A percentile compares a stretch with the other conserved stretches of the same genome.
Evolutionary conservation across 768 basidiomycete genomes (phyloP).

Genomic region (Amanita rubescens): DNA sequence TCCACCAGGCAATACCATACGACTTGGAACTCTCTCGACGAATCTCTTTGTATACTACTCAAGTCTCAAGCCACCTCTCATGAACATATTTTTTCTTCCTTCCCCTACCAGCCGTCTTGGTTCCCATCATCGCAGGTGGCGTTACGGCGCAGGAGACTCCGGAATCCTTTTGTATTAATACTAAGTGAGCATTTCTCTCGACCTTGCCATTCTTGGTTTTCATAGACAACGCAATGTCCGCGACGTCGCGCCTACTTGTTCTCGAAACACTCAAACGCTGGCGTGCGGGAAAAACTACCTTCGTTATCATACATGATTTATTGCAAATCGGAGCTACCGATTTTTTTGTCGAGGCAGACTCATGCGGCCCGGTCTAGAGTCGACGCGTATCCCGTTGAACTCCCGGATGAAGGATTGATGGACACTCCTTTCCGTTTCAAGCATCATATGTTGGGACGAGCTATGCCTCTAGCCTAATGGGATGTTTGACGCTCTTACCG

Average conservation of each 20-base stretch:
- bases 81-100: constrained; percentile 46
- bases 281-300: constrained; percentile 75
- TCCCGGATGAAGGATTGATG: constrained; percentile 30
- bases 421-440: constrained; percentile 23
- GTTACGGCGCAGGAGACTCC: constrained; percentile 76
- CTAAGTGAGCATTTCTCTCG: constrained; percentile 57
- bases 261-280: constrained; percentile 63
- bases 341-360: no score
- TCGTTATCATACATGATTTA: constrained; percentile 95
- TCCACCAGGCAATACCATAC: constrained; percentile 7
- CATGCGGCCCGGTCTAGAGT: no score
- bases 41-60: constrained; percentile 15
- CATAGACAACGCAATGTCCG: constrained; percentile 74
- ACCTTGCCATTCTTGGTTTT: constrained; percentile 26
- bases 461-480: constrained; percentile 61
- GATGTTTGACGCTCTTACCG: constrained; percentile 79
- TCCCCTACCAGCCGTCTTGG: constrained; percentile 56
- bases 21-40: constrained; percentile 19
- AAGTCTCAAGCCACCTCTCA: constrained; percentile 31
- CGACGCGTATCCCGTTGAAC: constrained; percentile 6
- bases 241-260: constrained; percentile 79
- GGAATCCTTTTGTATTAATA: constrained; percentile 84
- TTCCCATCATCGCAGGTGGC: constrained; percentile 59
- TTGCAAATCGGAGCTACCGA: constrained; percentile 68
- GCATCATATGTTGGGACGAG: constrained; percentile 39